phyloP scores from a whole-genome alignment of 208 protist species.

The Novymonas esmeraldas region DNA sequence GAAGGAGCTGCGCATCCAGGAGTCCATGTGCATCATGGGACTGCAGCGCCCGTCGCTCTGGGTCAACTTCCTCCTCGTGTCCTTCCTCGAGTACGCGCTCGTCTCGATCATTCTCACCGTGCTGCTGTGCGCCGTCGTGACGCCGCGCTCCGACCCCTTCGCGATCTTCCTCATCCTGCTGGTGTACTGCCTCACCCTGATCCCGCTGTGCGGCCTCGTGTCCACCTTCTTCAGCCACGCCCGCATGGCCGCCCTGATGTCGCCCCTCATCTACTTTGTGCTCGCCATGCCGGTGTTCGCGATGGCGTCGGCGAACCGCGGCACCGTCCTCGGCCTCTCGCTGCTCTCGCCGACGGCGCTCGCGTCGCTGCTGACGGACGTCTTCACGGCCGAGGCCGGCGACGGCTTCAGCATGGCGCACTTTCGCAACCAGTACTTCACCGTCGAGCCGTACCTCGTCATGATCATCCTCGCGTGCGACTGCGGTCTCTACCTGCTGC shows the following conservation, averaged over 20 bases:
- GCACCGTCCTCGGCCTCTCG: slow-evolving; percentile 32
- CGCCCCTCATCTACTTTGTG: slow-evolving; percentile 70
- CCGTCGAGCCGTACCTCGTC: slow-evolving; percentile 25
- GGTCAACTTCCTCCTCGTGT: slow-evolving; percentile 55
- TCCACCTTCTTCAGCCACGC: slow-evolving; percentile 71
- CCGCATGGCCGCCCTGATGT: slow-evolving; percentile 55
- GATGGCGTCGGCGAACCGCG: slow-evolving; percentile 20
- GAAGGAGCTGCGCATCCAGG: slow-evolving; percentile 80
- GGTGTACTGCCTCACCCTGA: slow-evolving; percentile 47
- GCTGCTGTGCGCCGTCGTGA: slow-evolving; percentile 50
- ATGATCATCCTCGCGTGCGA: slow-evolving; percentile 38
- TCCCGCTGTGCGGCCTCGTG: slow-evolving; percentile 58
- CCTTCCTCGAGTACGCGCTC: slow-evolving; percentile 52
- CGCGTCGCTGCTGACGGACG: slow-evolving; percentile 28
- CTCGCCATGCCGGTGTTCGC: slow-evolving; percentile 34
- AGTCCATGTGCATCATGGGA: slow-evolving; percentile 88
- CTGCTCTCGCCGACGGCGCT: slow-evolving; percentile 60
- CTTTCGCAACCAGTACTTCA: slow-evolving; percentile 27
- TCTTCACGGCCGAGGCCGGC: slow-evolving; percentile 38
- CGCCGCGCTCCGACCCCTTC: slow-evolving; percentile 42
- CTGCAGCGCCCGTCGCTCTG: slow-evolving; percentile 58
- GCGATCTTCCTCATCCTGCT: slow-evolving; percentile 62
- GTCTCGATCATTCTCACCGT: slow-evolving; percentile 55
- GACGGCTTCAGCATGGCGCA: slow-evolving; percentile 39
- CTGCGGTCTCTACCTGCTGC: slow-evolving; percentile 49